phyloP scores from a whole-genome alignment of 495 filamentous ascomycete genomes.

The Monascus purpureus region DNA sequence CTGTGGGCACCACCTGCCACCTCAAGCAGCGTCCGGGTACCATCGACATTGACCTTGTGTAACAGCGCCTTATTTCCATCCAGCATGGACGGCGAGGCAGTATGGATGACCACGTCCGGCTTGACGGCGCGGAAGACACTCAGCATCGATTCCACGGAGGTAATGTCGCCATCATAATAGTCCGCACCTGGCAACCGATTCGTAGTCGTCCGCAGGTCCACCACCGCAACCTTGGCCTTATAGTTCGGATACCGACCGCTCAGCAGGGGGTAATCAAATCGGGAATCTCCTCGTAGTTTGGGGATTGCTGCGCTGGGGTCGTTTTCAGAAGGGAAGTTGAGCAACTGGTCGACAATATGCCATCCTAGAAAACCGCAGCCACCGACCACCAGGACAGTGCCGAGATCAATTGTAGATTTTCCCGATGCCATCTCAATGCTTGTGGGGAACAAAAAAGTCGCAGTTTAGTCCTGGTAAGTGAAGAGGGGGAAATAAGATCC shows the following conservation, averaged over 20 bases:
- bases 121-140: constrained; percentile 52
- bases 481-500: too few species aligned
- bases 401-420: constrained; percentile 22
- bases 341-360: constrained; percentile 44
- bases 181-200: constrained; percentile 61
- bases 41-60: constrained; percentile 80
- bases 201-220: constrained; percentile 65
- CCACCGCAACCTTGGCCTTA: constrained; percentile 54
- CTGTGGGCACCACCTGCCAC: constrained; percentile 50
- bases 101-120: constrained; percentile 90
- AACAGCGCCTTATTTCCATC: constrained; percentile 32
- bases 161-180: constrained; percentile 85
- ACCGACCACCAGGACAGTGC: constrained; percentile 40
- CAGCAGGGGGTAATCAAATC: constrained; percentile 28
- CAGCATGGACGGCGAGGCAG: constrained; percentile 57
- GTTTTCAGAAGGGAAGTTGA: constrained; percentile 36
- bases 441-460: neutral
- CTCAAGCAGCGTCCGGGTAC: constrained; percentile 65
- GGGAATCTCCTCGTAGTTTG: constrained; percentile 21
- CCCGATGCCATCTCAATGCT: constrained; percentile 18
- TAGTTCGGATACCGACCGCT: constrained; percentile 26
- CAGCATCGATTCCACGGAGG: constrained; percentile 49
- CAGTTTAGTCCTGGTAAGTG: too few species aligned
- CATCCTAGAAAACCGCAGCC: constrained; percentile 46
- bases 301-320: constrained; percentile 29